phyloP scores from a whole-genome alignment of 2,329 filamentous ascomycete genomes.

The Pseudocercospora crystallina region DNA sequence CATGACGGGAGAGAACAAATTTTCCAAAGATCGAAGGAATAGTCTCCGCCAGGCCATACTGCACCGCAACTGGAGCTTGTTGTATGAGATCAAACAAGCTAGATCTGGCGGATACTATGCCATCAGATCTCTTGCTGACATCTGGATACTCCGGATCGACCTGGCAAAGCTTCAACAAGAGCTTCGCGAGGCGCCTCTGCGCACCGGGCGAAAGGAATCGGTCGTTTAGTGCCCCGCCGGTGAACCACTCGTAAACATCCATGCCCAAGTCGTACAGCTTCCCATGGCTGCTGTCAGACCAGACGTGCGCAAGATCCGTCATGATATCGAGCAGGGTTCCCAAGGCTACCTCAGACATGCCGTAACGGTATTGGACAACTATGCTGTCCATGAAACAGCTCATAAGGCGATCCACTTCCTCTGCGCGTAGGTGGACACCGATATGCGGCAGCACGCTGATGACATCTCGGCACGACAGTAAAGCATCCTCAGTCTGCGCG shows the following conservation, averaged over 20 bases:
- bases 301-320: conserved; percentile 61
- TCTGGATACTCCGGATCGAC: conserved; percentile 64
- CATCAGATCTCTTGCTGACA: too few relatives aligned
- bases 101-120: conserved; percentile 48
- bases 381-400: conserved; percentile 50
- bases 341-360: conserved; percentile 72
- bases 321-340: conserved; percentile 68
- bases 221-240: conserved; percentile 64
- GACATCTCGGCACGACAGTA: conserved; percentile 28
- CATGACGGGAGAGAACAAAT: conserved; percentile 80
- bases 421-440: conserved; percentile 25
- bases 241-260: conserved; percentile 77
- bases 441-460: conserved; percentile 25
- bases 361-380: conserved; percentile 59
- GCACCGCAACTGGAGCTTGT: conserved; percentile 66
- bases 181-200: conserved; percentile 63
- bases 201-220: conserved; percentile 69
- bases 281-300: conserved; percentile 58
- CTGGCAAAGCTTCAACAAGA: conserved; percentile 71
- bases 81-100: conserved; percentile 72
- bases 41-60: conserved; percentile 69
- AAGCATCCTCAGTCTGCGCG: conserved; percentile 19
- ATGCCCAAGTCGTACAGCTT: conserved; percentile 65
- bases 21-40: conserved; percentile 75
- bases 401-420: conserved; percentile 47